Evolutionary conservation across 345 rosid genomes (phyloP).

Genomic region (Hibiscus mutabilis): DNA sequence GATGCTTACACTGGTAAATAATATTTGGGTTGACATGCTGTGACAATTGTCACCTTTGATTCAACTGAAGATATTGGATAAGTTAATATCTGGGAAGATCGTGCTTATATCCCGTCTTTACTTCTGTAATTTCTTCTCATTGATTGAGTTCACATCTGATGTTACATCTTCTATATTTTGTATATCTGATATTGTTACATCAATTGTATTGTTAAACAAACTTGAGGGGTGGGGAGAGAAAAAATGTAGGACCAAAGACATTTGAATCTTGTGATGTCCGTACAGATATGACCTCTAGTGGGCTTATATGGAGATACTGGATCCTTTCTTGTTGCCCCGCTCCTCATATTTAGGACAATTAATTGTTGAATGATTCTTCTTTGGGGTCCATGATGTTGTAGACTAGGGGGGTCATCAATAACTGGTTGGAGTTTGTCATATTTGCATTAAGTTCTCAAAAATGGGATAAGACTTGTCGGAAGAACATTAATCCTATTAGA

Average conservation of each 20-base stretch:
- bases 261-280: constrained; percentile 15
- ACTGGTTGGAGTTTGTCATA: background rate
- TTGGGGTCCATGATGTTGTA: constrained; percentile 6
- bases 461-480: constrained; percentile 6
- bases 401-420: constrained; percentile 12
- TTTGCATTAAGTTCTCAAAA: constrained; percentile 6
- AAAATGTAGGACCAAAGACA: constrained; percentile 8
- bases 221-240: constrained; percentile 2
- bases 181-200: constrained; percentile 1
- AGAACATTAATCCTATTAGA: background rate
- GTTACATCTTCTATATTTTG: constrained; percentile 9
- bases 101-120: background rate
- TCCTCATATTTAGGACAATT: constrained; percentile 16
- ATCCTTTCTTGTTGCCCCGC: constrained; percentile 1
- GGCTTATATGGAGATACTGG: constrained; percentile 8
- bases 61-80: background rate
- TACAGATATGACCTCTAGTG: constrained; percentile 3
- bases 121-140: constrained; percentile 1
- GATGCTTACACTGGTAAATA: background rate
- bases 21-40: background rate
- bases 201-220: background rate
- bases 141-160: background rate
- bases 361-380: constrained; percentile 18
- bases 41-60: constrained; percentile 6
- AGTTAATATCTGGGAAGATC: background rate